phyloP scores from a whole-genome alignment of 1,284 basidiomycete species.

The Schizophyllum amplum region DNA sequence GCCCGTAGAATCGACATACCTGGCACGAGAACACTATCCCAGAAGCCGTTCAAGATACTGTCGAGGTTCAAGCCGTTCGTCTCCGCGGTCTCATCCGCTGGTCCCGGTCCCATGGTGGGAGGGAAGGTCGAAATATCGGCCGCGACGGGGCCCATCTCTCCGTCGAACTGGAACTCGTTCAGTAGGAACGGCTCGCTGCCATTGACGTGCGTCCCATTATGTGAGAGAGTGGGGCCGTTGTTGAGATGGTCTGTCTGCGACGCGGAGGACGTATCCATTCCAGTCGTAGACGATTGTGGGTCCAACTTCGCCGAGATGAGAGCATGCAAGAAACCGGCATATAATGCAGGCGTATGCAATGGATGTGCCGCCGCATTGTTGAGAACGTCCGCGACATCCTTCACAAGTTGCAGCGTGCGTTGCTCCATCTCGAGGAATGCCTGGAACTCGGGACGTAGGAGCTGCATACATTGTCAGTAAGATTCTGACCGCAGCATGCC shows the following conservation, averaged over 20 bases:
- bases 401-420: constrained; percentile 64
- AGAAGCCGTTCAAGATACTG: constrained; percentile 69
- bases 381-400: constrained; percentile 74
- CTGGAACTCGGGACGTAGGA: constrained; percentile 76
- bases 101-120: constrained; percentile 62
- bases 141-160: constrained; percentile 73
- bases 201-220: background rate
- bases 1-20: constrained; percentile 27
- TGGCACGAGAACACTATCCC: constrained; percentile 77
- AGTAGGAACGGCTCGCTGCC: constrained; percentile 19
- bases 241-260: background rate
- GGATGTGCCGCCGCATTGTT: constrained; percentile 69
- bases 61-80: constrained; percentile 65
- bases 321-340: constrained; percentile 79
- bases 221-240: constrained; percentile 2
- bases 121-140: constrained; percentile 71
- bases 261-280: background rate
- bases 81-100: constrained; percentile 27
- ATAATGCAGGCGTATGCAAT: constrained; percentile 79
- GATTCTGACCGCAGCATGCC: too few species aligned
- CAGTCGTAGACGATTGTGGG: constrained; percentile 10
- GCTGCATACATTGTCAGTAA: constrained; percentile 32
- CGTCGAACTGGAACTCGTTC: constrained; percentile 58
- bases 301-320: constrained; percentile 60
- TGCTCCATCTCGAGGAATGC: constrained; percentile 68